Evolutionary conservation across 1,139 yeast genomes (phyloP).

Genomic region (Zhuliangozyma blackwelliae): DNA sequence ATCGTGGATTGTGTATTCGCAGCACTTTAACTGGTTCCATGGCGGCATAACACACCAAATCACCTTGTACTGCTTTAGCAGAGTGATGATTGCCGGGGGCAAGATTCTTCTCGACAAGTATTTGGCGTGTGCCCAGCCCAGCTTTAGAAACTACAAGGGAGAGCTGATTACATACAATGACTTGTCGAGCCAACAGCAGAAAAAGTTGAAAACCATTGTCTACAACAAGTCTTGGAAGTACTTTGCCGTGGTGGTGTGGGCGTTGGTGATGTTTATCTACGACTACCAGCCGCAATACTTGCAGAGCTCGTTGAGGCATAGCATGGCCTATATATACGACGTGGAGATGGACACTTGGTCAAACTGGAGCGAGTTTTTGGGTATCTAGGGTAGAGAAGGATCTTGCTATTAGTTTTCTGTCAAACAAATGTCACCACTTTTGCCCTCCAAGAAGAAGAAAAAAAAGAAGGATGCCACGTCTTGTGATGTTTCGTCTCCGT

Average conservation of each 20-base stretch:
- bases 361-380: conserved; percentile 41
- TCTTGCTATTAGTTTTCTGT: too few species aligned
- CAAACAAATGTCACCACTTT: too few species aligned
- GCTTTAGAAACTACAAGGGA: conserved; percentile 19
- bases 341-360: conserved; percentile 43
- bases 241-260: conserved; percentile 74
- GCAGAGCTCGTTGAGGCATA: conserved; percentile 63
- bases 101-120: conserved; percentile 42
- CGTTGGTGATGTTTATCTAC: conserved; percentile 67
- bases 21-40: conserved; percentile 43
- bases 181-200: conserved; percentile 27
- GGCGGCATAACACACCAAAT: conserved; percentile 55
- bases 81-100: conserved; percentile 52
- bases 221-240: conserved; percentile 55
- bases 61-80: conserved; percentile 57
- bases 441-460: too few species aligned
- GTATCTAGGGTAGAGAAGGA: conserved; percentile 22
- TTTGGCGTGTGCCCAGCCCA: conserved; percentile 35
- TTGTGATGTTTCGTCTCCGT: too few species aligned
- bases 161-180: conserved; percentile 25
- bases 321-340: conserved; percentile 71
- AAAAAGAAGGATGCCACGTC: too few species aligned
- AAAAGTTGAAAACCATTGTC: conserved; percentile 28
- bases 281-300: conserved; percentile 59
- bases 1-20: conserved; percentile 64